These are phyloP conservation scores for Aegilops tauschii DNA, from an alignment of 176 grass and related monocot species.

Conservation along the genomic window DNA sequence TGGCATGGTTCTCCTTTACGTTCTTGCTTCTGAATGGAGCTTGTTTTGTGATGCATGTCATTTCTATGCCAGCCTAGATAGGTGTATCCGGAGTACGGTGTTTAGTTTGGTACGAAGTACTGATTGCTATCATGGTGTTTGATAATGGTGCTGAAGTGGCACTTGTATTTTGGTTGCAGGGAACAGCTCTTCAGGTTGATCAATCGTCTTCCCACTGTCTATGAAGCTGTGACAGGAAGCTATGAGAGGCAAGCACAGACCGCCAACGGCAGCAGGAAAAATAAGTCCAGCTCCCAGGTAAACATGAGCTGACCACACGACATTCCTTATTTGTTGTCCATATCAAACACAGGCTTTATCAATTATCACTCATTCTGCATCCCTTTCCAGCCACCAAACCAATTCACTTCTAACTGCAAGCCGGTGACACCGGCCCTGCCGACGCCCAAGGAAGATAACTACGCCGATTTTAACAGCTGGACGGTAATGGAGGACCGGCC, in stretches of 20 bases:
- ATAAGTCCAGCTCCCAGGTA: slow-evolving; percentile 48
- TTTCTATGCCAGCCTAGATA: background rate
- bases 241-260: slow-evolving; percentile 36
- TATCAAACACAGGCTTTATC: background rate
- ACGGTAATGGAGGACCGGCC: background rate
- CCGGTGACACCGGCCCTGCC: background rate
- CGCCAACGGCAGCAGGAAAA: slow-evolving; percentile 37
- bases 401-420: slow-evolving; percentile 29
- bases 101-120: slow-evolving; percentile 1
- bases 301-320: background rate
- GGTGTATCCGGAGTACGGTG: background rate
- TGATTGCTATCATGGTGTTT: background rate
- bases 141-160: background rate
- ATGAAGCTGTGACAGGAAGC: slow-evolving; percentile 49
- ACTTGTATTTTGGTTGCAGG: slow-evolving; percentile 44
- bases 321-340: background rate
- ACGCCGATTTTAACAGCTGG: background rate
- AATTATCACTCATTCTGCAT: background rate
- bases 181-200: slow-evolving; percentile 64
- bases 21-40: background rate
- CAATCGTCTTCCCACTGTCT: slow-evolving; percentile 64
- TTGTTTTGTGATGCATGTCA: slow-evolving; percentile 10
- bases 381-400: slow-evolving; percentile 15
- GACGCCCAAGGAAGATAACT: slow-evolving; percentile 6
- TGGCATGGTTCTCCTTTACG: background rate